Conservation (phyloP, 345 rosid species). For the Turnera subulata region DNA sequence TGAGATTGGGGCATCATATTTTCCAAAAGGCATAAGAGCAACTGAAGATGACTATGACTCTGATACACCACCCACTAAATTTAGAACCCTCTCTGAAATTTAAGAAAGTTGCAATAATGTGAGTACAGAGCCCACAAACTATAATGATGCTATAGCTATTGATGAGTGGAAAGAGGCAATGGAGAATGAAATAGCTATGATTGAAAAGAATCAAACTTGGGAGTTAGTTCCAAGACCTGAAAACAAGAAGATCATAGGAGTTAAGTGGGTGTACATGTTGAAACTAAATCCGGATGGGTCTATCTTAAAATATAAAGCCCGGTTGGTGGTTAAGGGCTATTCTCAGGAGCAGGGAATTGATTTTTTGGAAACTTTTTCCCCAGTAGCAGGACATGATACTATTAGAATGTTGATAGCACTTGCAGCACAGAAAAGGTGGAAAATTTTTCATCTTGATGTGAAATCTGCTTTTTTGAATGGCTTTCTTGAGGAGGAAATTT, state of each 20-base stretch:
- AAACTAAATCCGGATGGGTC: constrained; percentile 3
- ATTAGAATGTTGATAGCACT: background rate
- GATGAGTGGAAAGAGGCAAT: background rate
- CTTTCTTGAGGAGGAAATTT: background rate
- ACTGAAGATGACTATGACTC: background rate
- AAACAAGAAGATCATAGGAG: background rate
- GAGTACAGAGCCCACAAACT: background rate
- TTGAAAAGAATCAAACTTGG: background rate
- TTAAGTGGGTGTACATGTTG: background rate
- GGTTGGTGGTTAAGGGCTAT: background rate
- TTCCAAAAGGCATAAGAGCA: background rate
- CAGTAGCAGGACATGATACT: background rate
- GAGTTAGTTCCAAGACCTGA: background rate
- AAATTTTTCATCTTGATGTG: background rate
- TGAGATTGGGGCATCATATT: background rate
- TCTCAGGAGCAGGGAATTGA: background rate
- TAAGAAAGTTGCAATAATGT: background rate
- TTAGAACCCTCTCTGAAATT: background rate
- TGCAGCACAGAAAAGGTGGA: background rate
- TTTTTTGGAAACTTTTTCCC: background rate
- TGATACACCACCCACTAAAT: accelerated
- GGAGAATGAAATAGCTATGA: background rate
- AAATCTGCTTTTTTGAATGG: background rate
- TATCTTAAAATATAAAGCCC: background rate
- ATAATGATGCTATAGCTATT: background rate